Base-by-base conservation (phyloP, 805 yeast species). In the Tetrapisispora pingtungensis region DNA sequence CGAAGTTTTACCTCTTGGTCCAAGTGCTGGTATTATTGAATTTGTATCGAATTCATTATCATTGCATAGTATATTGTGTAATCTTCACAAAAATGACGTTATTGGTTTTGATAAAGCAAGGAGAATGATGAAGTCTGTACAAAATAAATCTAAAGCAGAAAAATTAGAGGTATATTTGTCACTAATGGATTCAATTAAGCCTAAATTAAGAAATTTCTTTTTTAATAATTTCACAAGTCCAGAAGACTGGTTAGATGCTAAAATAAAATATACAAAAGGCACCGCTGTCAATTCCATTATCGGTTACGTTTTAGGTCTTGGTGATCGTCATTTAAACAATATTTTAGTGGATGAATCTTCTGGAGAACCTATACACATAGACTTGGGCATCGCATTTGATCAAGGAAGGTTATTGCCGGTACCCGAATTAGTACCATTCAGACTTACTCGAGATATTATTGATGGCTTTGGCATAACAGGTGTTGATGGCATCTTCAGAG, bases 311-410 rank as follows among this genome's bases (percentile, higher is more conserved):
- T 67, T 93, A 35, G 99, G 99, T 0, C 70, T 93, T 6, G 99
- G 99, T 6, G 99, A 93, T 61, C 70, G 99, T 26, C 99, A 93
- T 62, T 77, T 95, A 59, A 88, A 88, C 60, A 93, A 93, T 59
- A 81, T 93, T 33, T 63, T 93, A 39, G 58, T 93, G n/a, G 97
- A 93, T 60, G 70, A 71, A 40, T 56, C 61, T n/a, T 73, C 85
- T 0, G 97, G 97, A 0, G 96, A 89, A 54, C 95, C 96, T 0
- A 80, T 93, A 22, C 98, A 94, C 59, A 94, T 93, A 52, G 99
- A 93, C 62, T 67, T 93, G 15, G 99, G 98, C 0, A 89, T 93
- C 37, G 94, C 97, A 0, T 93, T 93, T 67, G 98, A 93, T 60
- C 96, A 88, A 56, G 98, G 97, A 0, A 80, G 75, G 53, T 65